Evolutionary conservation across 441 rosid genomes (phyloP).

Genomic region (Erodium trifolium): DNA sequence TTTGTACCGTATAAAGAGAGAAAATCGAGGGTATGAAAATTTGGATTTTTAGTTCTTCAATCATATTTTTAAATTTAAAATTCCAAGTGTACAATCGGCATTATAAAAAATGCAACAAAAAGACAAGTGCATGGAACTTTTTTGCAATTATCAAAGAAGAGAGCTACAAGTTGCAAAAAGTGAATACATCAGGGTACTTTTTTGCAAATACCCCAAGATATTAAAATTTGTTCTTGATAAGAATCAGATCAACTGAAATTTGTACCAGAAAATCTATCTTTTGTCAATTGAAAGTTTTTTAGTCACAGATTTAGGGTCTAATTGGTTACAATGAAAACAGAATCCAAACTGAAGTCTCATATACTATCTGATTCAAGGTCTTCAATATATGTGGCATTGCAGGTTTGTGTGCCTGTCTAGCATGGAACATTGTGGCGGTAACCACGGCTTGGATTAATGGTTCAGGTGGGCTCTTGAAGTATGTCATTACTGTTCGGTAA

Average conservation of each 20-base stretch:
- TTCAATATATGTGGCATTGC: slow-evolving; percentile 20
- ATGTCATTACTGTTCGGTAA: neutral
- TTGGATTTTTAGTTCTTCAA: too few species aligned
- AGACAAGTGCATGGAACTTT: too few species aligned
- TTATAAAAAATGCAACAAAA: too few species aligned
- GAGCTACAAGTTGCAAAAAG: too few species aligned
- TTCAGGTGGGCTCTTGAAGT: slow-evolving; percentile 48
- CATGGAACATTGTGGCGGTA: slow-evolving; percentile 88
- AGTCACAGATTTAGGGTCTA: neutral
- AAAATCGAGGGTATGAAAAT: too few species aligned
- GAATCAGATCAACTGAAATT: neutral
- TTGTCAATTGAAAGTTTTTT: neutral
- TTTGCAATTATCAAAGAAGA: too few species aligned
- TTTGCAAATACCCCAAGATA: too few species aligned
- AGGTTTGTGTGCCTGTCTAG: slow-evolving; percentile 76
- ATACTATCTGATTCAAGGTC: neutral
- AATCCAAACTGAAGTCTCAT: neutral
- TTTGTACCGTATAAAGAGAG: too few species aligned
- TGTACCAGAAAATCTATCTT: neutral
- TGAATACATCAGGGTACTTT: too few species aligned
- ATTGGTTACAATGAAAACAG: neutral
- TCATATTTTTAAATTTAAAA: too few species aligned
- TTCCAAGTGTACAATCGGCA: too few species aligned
- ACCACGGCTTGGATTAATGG: slow-evolving; percentile 90
- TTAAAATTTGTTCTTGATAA: neutral